Evolutionary conservation across 1,139 yeast genomes (phyloP), one percentile per base, ranked within the genome.

Genomic region (Meyerozyma carpophila): DNA sequence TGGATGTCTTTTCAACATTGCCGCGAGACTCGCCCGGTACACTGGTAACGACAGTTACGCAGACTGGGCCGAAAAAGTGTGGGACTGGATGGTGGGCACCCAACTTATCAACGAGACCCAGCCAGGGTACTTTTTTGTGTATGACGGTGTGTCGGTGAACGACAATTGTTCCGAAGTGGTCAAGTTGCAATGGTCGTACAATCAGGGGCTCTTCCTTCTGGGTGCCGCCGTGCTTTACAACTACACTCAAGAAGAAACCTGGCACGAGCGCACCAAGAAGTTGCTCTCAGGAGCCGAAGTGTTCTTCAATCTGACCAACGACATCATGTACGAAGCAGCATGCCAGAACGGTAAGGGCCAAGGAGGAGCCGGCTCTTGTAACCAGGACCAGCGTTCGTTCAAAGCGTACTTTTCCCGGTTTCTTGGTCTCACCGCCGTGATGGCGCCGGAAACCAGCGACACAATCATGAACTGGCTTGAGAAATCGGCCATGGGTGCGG

Each of bases 381-480:
- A 84, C 63, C 79, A 73, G 47, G 95, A 87, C 68, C 93, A 87
- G 68, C 69, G 87, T 44, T 76, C 88, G 21, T 87, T 87, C 72
- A 83, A 84, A 65, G 87, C 89, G 2, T 75, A 84, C 50, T 81
- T 82, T 56, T 62, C 89, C 18, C 74, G 93, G 50, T 78, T 78
- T 59, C 63, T 87, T 54, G 89, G 86, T 0, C 63, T 73, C 47
- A 73, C 90, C 1, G 72, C 82, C 32, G 65, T 67, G 44, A 62
- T 87, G 55, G 81, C 80, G 11, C 84, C 90, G 0, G 60, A 65
- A 14, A 64, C 80, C 26, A 58, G 59, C 29, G 70, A 64, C 16
- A 57, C 56, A 5, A 75, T 85, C 42, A 57, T 62, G 57, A 63
- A 67, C 1, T 66, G 76, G 51, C 51, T 87, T 28, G 63, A 64